Evolutionary conservation across 1,284 basidiomycete species (phyloP).

Genomic region (Mycosarcoma mackinlayi): DNA sequence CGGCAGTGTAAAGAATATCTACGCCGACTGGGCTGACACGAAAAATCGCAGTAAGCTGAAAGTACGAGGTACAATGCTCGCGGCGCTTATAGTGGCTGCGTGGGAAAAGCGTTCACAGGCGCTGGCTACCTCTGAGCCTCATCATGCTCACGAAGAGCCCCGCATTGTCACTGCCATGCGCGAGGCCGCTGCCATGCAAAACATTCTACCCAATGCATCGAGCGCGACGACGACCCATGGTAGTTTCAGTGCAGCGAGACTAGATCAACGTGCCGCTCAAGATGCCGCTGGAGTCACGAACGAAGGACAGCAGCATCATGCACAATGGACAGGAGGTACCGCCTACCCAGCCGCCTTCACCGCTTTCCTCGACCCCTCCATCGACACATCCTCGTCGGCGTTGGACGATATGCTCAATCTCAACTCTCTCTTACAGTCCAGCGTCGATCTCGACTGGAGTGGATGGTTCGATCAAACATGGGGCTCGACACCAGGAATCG

Average conservation of each 20-base stretch:
- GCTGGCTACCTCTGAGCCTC: not conserved
- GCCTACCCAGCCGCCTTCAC: not conserved
- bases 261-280: not conserved
- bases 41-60: conserved; percentile 1
- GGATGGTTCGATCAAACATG: conserved; percentile 11
- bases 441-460: conserved; percentile 28
- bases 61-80: conserved; percentile 18
- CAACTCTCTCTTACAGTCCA: conserved; percentile 24
- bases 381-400: not conserved
- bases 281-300: not conserved
- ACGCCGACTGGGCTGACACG: not conserved
- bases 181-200: not conserved
- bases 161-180: conserved; percentile 15
- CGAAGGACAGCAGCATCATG: not conserved
- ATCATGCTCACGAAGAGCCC: not conserved
- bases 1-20: not conserved
- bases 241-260: too few relatives aligned
- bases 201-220: too few relatives aligned
- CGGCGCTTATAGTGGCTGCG: conserved; percentile 18
- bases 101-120: conserved; percentile 25
- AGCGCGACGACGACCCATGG: too few relatives aligned
- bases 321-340: not conserved
- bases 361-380: not conserved
- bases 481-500: not conserved
- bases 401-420: conserved; percentile 14